Conservation (phyloP, 306 rosid genomes). For the Prunus mume region DNA sequence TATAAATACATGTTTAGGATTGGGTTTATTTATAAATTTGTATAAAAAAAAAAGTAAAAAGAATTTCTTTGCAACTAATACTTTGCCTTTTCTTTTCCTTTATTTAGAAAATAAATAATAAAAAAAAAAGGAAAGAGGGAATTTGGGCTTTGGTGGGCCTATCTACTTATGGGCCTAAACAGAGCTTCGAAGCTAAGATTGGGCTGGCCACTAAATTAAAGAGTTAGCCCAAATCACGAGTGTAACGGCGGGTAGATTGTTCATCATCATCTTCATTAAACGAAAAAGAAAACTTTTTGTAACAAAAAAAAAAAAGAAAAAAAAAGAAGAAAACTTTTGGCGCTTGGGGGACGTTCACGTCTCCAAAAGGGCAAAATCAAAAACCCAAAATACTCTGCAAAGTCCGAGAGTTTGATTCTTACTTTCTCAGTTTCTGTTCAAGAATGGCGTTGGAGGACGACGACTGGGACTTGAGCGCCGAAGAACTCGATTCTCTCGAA, state of each 20-base stretch:
- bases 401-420: background rate
- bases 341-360: background rate
- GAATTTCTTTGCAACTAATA: too few species aligned
- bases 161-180: background rate
- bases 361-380: background rate
- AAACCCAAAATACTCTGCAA: background rate
- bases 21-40: too few species aligned
- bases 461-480: conserved; percentile 67
- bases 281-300: too few species aligned
- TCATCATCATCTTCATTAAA: background rate
- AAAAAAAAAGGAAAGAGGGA: too few species aligned
- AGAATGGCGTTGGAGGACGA: conserved; percentile 45
- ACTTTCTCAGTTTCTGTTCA: background rate
- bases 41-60: too few species aligned
- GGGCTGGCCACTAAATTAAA: background rate
- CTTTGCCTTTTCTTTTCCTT: too few species aligned
- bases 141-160: background rate
- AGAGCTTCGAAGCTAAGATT: background rate
- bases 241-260: background rate
- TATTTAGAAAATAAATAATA: too few species aligned
- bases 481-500: conserved; percentile 83
- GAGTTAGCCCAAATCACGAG: background rate
- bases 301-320: too few species aligned
- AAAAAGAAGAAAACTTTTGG: background rate
- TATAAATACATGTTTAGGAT: too few species aligned